Conservation (phyloP, 129 eudicot genomes). For the Arctium lappa region DNA sequence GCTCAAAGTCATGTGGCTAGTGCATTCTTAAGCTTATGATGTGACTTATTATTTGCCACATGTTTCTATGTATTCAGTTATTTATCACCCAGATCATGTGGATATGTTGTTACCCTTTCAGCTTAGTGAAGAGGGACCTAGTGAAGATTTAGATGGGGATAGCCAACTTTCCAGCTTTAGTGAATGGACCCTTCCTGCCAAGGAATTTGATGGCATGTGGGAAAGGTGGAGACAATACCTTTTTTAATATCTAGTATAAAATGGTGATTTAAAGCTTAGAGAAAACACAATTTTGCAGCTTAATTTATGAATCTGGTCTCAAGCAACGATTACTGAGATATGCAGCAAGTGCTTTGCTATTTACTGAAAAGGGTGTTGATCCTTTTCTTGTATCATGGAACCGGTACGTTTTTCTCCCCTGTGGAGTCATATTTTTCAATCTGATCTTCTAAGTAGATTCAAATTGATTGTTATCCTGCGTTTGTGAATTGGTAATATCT, state of each 20-base stretch:
- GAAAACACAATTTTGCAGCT: conserved; percentile 45
- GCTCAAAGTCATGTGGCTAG: conserved; percentile 4
- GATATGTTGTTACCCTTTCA: conserved; percentile 29
- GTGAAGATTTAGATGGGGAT: conserved; percentile 86
- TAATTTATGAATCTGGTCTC: conserved; percentile 89
- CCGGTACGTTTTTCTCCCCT: conserved; percentile 46
- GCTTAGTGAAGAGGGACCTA: conserved; percentile 98
- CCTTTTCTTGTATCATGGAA: conserved; percentile 99
- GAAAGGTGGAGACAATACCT: conserved; percentile 55
- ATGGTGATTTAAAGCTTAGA: conserved; percentile 12
- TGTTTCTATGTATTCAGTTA: background rate
- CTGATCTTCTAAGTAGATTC: background rate
- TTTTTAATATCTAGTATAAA: background rate
- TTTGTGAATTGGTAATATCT: background rate
- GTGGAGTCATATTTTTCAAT: conserved; percentile 1
- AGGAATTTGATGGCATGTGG: conserved; percentile 99
- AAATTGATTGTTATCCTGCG: background rate
- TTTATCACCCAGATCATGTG: conserved; percentile 1
- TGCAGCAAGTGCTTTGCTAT: conserved; percentile 96
- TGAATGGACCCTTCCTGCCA: conserved; percentile 99
- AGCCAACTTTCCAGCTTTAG: conserved; percentile 87
- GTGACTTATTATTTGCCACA: background rate
- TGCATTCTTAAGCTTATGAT: conserved; percentile 5
- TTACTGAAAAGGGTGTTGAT: conserved; percentile 92
- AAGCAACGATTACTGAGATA: conserved; percentile 87